These are phyloP conservation scores for Macrolepiota fuliginosa DNA, from an alignment of 768 basidiomycete genomes.

Conservation along the genomic window DNA sequence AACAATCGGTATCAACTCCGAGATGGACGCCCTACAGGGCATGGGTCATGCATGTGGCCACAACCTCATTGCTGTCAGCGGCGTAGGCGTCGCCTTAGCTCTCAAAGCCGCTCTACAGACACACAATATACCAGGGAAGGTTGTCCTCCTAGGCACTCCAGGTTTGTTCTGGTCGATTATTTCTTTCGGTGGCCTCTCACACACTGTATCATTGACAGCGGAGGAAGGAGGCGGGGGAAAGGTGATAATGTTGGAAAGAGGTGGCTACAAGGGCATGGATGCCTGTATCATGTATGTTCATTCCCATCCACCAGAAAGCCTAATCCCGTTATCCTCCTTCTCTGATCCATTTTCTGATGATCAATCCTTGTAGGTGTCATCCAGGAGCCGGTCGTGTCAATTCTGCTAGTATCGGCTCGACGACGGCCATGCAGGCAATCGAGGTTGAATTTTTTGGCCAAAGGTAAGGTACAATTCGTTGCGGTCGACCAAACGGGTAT, in stretches of 20 bases:
- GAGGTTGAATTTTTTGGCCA: conserved; percentile 74
- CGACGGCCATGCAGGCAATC: conserved; percentile 64
- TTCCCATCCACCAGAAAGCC: background rate
- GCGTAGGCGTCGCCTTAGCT: conserved; percentile 72
- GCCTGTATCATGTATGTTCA: conserved; percentile 65
- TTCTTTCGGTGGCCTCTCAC: conserved; percentile 3
- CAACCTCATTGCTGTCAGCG: conserved; percentile 79
- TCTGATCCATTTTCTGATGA: background rate
- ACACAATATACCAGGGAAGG: conserved; percentile 60
- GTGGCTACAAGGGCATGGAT: conserved; percentile 81
- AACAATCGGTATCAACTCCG: conserved; percentile 75
- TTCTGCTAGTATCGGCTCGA: conserved; percentile 48
- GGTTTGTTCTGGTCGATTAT: conserved; percentile 30
- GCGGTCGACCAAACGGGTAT: background rate
- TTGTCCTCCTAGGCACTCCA: conserved; percentile 78
- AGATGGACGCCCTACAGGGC: conserved; percentile 66
- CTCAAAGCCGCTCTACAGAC: conserved; percentile 66
- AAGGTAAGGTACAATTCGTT: conserved; percentile 41
- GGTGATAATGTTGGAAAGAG: conserved; percentile 65
- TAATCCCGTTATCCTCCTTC: background rate
- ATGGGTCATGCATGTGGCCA: conserved; percentile 76
- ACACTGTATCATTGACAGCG: conserved; percentile 36
- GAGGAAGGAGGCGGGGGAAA: conserved; percentile 84
- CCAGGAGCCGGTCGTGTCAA: conserved; percentile 55
- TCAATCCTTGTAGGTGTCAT: conserved; percentile 57